These are phyloP conservation scores for Phytophthora lateralis DNA, from an alignment of 352 stramenopile species.

Conservation along the genomic window DNA sequence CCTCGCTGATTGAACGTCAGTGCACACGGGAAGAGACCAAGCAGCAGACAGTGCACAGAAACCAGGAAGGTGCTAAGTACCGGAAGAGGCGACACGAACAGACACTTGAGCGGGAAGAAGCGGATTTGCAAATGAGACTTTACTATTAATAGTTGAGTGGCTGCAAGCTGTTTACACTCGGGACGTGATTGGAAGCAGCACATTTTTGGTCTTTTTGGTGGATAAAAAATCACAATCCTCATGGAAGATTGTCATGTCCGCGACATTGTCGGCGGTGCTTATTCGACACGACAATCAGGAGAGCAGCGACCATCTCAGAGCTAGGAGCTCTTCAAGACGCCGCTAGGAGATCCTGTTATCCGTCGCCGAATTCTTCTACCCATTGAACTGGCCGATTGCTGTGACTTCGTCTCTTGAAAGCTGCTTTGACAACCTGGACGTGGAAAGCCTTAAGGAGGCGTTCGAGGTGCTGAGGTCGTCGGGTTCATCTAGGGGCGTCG, in stretches of 20 bases:
- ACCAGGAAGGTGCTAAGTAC: conserved; percentile 18
- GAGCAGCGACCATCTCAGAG: too few species aligned
- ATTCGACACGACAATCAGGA: background rate
- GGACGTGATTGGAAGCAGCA: conserved; percentile 10
- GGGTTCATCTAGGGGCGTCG: too few species aligned
- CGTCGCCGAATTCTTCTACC: too few species aligned
- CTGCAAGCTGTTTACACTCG: conserved; percentile 7
- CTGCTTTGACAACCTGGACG: too few species aligned
- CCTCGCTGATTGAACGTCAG: conserved; percentile 63
- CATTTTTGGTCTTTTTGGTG: background rate
- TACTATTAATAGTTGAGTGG: background rate
- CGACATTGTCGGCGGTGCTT: background rate
- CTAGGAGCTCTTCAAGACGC: too few species aligned
- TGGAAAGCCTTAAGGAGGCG: too few species aligned
- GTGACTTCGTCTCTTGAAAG: too few species aligned
- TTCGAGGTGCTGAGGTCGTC: too few species aligned
- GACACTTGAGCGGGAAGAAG: conserved; percentile 1
- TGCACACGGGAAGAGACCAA: conserved; percentile 27
- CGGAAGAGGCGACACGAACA: conserved; percentile 1
- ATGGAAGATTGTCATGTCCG: background rate
- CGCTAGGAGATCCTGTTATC: too few species aligned
- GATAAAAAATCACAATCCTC: background rate
- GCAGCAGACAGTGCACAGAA: background rate
- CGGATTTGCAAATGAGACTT: conserved; percentile 23
- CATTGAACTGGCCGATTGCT: too few species aligned